Conservation (phyloP, 805 yeast species). For the Blastobotrys peoriensis region DNA sequence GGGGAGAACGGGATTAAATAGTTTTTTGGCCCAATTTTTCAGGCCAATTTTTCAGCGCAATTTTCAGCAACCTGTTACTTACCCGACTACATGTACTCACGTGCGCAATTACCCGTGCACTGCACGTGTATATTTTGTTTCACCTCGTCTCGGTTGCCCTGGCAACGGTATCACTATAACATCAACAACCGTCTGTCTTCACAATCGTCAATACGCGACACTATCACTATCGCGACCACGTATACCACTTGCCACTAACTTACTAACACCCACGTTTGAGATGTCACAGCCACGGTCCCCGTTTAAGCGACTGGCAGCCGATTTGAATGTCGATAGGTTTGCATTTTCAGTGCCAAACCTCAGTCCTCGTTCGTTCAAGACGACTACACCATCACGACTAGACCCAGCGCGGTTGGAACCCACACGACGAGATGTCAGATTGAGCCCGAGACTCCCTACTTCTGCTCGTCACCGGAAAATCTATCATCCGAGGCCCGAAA, state of each 20-base stretch:
- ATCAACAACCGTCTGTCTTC: neutral
- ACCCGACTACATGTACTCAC: too few species aligned
- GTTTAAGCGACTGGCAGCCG: conserved; percentile 4
- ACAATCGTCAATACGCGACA: neutral
- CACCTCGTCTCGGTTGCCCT: neutral
- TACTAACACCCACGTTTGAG: too few species aligned
- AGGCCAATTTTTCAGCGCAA: neutral
- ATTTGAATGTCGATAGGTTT: neutral
- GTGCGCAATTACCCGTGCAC: neutral
- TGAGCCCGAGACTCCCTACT: neutral
- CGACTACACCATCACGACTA: conserved; percentile 1
- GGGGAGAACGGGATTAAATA: neutral
- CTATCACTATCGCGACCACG: neutral
- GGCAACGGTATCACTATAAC: neutral
- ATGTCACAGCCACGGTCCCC: conserved; percentile 5
- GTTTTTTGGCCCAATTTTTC: neutral
- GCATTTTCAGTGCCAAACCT: neutral
- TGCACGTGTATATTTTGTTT: neutral
- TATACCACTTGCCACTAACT: neutral
- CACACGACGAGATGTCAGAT: neutral
- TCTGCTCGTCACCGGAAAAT: neutral
- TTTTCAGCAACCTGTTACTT: neutral
- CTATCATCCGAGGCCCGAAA: neutral
- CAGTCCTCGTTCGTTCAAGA: neutral
- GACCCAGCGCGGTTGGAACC: neutral